These are phyloP conservation scores for Epicoccum nigrum DNA, from an alignment of 2,329 filamentous ascomycete genomes.

Conservation along the genomic window DNA sequence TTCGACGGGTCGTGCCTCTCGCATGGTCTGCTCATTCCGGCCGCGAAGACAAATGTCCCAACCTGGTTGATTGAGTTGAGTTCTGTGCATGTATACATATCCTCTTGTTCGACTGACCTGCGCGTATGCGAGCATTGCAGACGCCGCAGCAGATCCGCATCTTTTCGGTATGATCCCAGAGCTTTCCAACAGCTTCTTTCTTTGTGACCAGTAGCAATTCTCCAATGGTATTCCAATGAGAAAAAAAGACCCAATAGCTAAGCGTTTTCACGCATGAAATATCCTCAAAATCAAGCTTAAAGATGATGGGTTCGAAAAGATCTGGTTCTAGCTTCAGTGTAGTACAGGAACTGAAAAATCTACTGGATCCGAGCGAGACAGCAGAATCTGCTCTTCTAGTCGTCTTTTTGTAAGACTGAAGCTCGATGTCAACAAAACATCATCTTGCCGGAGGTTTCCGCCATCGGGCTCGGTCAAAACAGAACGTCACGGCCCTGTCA, in stretches of 20 bases:
- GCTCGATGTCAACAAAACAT: background rate
- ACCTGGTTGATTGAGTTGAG: too few relatives aligned
- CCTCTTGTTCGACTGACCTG: too few relatives aligned
- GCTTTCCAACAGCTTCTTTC: constrained; percentile 82
- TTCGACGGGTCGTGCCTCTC: background rate
- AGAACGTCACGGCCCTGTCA: background rate
- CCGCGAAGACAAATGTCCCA: constrained; percentile 17
- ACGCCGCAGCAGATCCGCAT: constrained; percentile 88
- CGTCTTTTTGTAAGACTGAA: background rate
- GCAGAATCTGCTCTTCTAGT: background rate
- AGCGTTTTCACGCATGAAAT: constrained; percentile 11
- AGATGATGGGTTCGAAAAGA: background rate
- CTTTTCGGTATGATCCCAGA: constrained; percentile 71
- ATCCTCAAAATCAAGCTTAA: constrained; percentile 10
- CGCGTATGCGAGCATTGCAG: constrained; percentile 25
- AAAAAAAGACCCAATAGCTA: constrained; percentile 18
- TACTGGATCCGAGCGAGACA: background rate
- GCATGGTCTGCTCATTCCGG: background rate
- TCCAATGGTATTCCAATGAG: constrained; percentile 16
- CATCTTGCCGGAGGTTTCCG: background rate
- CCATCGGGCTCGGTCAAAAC: background rate
- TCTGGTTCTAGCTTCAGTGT: background rate
- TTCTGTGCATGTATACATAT: too few relatives aligned
- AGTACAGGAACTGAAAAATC: background rate
- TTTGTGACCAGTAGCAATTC: constrained; percentile 92